phyloP scores from a whole-genome alignment of 768 basidiomycete species.

The Tricholoma hemisulphureum region DNA sequence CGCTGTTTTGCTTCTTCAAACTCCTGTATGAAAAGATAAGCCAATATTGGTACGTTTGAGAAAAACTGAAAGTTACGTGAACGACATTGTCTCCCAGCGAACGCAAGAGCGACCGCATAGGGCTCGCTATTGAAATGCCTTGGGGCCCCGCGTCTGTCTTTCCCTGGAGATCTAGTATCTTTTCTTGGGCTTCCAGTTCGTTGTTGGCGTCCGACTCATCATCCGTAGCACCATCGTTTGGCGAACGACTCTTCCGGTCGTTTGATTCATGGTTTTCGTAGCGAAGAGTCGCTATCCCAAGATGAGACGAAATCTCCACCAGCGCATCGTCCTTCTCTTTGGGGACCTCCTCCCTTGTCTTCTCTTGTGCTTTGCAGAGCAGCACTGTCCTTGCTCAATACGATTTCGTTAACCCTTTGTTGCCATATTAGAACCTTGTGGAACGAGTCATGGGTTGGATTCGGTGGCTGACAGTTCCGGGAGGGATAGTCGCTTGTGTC shows the following conservation, averaged over 20 bases:
- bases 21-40: conserved; percentile 45
- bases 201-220: conserved; percentile 58
- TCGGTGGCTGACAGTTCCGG: conserved; percentile 18
- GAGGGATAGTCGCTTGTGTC: conserved; percentile 8
- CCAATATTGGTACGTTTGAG: conserved; percentile 30
- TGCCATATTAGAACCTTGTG: conserved; percentile 24
- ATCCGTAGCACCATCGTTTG: conserved; percentile 43
- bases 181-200: conserved; percentile 72
- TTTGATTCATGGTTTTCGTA: conserved; percentile 40
- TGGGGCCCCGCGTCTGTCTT: conserved; percentile 45
- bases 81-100: conserved; percentile 96
- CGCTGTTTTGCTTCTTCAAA: conserved; percentile 82
- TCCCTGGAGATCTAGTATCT: conserved; percentile 35
- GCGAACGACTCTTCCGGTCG: conserved; percentile 37
- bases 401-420: conserved; percentile 61
- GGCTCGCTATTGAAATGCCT: conserved; percentile 86
- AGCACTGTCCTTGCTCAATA: conserved; percentile 66
- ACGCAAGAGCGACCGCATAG: conserved; percentile 91
- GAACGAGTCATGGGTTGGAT: conserved; percentile 81
- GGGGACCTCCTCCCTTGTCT: conserved; percentile 55
- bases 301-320: conserved; percentile 73
- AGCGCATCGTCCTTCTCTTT: conserved; percentile 69
- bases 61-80: conserved; percentile 50
- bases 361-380: conserved; percentile 65
- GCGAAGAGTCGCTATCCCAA: conserved; percentile 34